These are phyloP conservation scores for Pleurotus giganteus DNA, from an alignment of 768 basidiomycete species.

Conservation along the genomic window DNA sequence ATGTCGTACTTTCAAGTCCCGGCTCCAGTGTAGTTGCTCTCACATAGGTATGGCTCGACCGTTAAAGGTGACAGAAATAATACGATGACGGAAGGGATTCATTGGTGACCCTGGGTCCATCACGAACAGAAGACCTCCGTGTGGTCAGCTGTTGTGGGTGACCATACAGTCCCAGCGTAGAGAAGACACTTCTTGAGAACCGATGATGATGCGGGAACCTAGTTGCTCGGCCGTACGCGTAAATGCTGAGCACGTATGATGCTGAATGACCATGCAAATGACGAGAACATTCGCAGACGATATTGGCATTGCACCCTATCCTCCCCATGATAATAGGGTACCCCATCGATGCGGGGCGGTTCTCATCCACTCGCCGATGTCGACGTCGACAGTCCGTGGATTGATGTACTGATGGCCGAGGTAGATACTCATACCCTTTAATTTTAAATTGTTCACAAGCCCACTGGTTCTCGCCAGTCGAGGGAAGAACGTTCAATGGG, in stretches of 20 bases:
- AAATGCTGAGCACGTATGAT: neutral
- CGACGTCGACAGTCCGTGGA: no score
- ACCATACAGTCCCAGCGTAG: neutral
- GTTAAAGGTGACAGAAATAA: neutral
- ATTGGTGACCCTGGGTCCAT: neutral
- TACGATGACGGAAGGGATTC: neutral
- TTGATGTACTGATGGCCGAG: no score
- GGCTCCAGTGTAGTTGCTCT: neutral
- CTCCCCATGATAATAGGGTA: no score
- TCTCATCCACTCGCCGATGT: no score
- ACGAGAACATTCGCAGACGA: no score
- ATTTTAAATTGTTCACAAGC: no score
- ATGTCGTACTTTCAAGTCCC: neutral
- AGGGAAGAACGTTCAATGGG: no score
- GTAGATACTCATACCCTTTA: no score
- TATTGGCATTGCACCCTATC: no score
- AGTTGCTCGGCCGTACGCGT: neutral
- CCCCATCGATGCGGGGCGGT: no score
- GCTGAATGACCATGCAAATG: no score
- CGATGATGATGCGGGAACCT: neutral
- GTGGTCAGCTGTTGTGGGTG: neutral
- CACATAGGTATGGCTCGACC: constrained; percentile 3
- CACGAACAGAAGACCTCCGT: neutral
- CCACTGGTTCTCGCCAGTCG: no score
- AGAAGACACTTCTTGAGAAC: neutral